Conservation (phyloP, 257 asterid species). For the Cynanchum wilfordii region DNA sequence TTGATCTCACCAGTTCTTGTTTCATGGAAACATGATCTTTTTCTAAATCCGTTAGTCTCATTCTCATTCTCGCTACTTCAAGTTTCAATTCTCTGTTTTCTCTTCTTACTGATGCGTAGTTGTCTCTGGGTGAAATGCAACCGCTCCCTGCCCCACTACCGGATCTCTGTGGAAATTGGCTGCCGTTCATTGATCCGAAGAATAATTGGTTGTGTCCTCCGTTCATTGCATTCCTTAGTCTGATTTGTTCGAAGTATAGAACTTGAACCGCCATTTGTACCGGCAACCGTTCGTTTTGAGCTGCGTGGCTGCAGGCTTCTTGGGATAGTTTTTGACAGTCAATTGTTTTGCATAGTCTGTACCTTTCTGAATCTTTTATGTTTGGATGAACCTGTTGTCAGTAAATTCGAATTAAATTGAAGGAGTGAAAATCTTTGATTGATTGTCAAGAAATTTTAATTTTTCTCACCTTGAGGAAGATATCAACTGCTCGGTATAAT, state of each 20-base stretch:
- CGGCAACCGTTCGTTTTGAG: conserved; percentile 88
- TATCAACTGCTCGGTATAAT: conserved; percentile 78
- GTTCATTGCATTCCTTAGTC: conserved; percentile 87
- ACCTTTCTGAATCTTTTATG: conserved; percentile 81
- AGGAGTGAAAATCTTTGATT: background rate
- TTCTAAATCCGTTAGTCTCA: conserved; percentile 92
- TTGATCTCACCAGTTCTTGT: conserved; percentile 71
- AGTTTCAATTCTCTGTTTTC: conserved; percentile 91
- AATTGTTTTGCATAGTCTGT: conserved; percentile 79
- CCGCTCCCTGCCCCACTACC: conserved; percentile 93
- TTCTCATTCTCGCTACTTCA: conserved; percentile 92
- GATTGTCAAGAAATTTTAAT: conserved; percentile 4
- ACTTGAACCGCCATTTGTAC: conserved; percentile 98
- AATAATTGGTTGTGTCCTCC: conserved; percentile 65
- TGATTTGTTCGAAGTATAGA: conserved; percentile 84
- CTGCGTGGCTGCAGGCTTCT: conserved; percentile 99
- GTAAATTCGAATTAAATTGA: background rate
- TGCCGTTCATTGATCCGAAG: conserved; percentile 53
- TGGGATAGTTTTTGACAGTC: conserved; percentile 84
- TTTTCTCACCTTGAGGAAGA: conserved; percentile 75
- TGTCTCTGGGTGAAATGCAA: conserved; percentile 90
- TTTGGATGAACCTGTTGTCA: conserved; percentile 89
- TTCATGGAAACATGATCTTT: conserved; percentile 93
- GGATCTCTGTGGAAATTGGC: conserved; percentile 66
- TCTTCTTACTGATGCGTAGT: conserved; percentile 91